Evolutionary conservation across 768 basidiomycete species (phyloP).

Genomic region (Guyanaporus albipodus): DNA sequence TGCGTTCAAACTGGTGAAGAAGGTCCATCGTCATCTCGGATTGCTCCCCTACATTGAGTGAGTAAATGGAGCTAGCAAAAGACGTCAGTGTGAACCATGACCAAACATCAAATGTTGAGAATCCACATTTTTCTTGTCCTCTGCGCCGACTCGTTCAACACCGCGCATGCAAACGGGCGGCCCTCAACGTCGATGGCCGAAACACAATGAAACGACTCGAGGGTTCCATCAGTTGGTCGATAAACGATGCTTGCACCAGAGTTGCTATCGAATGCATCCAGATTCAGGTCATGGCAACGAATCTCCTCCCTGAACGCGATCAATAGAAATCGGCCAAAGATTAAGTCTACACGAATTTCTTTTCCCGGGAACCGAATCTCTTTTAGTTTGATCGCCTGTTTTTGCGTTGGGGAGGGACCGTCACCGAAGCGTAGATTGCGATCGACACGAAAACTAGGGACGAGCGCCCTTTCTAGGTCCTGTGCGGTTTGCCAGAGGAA

Average conservation of each 20-base stretch:
- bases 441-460: constrained; percentile 6
- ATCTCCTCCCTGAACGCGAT: constrained; percentile 12
- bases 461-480: constrained; percentile 11
- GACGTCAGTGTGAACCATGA: neutral
- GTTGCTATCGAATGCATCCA: neutral
- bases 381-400: neutral
- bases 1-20: constrained; percentile 9
- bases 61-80: constrained; percentile 7
- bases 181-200: constrained; percentile 13
- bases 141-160: constrained; percentile 1
- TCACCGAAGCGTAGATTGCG: neutral
- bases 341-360: neutral
- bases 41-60: neutral
- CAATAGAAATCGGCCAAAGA: constrained; percentile 16
- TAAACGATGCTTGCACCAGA: constrained; percentile 3
- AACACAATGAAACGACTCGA: constrained; percentile 2
- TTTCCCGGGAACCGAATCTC: constrained; percentile 10
- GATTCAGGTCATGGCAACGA: constrained; percentile 12
- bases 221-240: neutral
- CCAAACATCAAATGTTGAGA: neutral
- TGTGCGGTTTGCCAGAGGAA: constrained; percentile 9
- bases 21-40: constrained; percentile 10
- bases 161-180: constrained; percentile 10
- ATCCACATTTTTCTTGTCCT: constrained; percentile 1
- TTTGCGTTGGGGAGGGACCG: neutral